phyloP scores from a whole-genome alignment of 2,329 filamentous ascomycete genomes.

The Calonectria hongkongensis region DNA sequence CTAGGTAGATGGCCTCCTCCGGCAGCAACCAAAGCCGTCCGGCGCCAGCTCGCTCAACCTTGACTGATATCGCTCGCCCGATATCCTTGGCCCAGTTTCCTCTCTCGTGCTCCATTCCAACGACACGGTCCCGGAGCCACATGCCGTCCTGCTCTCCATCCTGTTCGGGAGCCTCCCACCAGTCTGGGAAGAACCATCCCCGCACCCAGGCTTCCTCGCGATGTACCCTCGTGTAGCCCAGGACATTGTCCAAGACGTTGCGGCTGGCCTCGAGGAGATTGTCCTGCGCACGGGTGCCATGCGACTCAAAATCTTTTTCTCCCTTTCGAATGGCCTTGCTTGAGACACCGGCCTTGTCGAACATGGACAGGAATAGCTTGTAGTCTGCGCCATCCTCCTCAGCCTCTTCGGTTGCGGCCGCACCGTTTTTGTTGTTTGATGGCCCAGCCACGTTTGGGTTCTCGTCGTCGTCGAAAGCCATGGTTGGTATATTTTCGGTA shows the following conservation, averaged over 20 bases:
- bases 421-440: slow-evolving; percentile 53
- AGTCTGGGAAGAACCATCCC: slow-evolving; percentile 84
- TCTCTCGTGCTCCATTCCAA: slow-evolving; percentile 82
- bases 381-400: slow-evolving; percentile 93
- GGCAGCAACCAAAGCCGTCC: slow-evolving; percentile 88
- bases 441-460: slow-evolving; percentile 55
- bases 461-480: slow-evolving; percentile 68
- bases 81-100: slow-evolving; percentile 85
- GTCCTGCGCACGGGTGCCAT: slow-evolving; percentile 89
- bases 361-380: slow-evolving; percentile 78
- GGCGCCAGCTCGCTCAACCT: slow-evolving; percentile 72
- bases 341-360: slow-evolving; percentile 70
- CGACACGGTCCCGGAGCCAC: slow-evolving; percentile 70
- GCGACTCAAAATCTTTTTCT: slow-evolving; percentile 97
- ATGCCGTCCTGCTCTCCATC: slow-evolving; percentile 54
- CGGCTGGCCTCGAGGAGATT: slow-evolving; percentile 87
- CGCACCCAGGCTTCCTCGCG: slow-evolving; percentile 78
- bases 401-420: slow-evolving; percentile 70
- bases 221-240: slow-evolving; percentile 86
- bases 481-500: slow-evolving; percentile 44
- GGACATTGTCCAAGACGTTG: slow-evolving; percentile 90
- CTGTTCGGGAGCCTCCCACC: slow-evolving; percentile 62
- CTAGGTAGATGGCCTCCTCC: slow-evolving; percentile 91
- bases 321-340: slow-evolving; percentile 88
- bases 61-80: slow-evolving; percentile 78